Evolutionary conservation across 352 stramenopile genomes (phyloP), one percentile per base, ranked within the genome.

Genomic region (Phytophthora rubi): DNA sequence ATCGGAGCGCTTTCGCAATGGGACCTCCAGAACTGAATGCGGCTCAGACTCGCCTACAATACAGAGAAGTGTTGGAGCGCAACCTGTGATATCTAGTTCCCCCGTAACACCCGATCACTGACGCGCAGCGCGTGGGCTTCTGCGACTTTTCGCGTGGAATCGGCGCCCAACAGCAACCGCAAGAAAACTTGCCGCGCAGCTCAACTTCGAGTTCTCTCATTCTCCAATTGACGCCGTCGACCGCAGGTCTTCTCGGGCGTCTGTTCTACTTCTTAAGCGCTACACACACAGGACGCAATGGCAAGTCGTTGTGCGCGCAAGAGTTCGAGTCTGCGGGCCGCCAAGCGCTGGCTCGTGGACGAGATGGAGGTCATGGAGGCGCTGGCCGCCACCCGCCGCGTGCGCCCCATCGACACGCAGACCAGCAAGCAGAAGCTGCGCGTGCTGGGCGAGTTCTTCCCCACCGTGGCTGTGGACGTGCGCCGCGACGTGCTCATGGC

Each of bases 361-460:
- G 68, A 71, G 59, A 59, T 75, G 49, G 73, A 76, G 32, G 57
- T 76, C 21, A 68, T 74, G 47, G 63, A 79, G 44, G 21, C 68
- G 33, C 33, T 82, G 32, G n/a, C 62, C n/a, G 56, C 59, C 26
- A 48, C 63, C n/a, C 54, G 69, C 10, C 65, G 69, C 35, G 37
- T 80, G 55, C 62, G 62, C 15, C 49, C 65, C 49, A 76, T 81
- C 45, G 75, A 76, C 18, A 82, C 81, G 33, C 39, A 78, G 42
- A 70, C 71, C 47, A 88, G 77, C 71, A 64, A 78, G 44, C 70
- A 81, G 54, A 83, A 86, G 47, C 48, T 93, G 48, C 58, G 60
- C 44, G 44, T 78, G 39, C 65, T 93, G 51, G 73, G 76, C 48
- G 83, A 91, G 33, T 77, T 93, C 28, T 93, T 88, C 70, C 86